Base-by-base conservation (phyloP, 2,329 filamentous ascomycete genomes). In the Monilinia fructicola region DNA sequence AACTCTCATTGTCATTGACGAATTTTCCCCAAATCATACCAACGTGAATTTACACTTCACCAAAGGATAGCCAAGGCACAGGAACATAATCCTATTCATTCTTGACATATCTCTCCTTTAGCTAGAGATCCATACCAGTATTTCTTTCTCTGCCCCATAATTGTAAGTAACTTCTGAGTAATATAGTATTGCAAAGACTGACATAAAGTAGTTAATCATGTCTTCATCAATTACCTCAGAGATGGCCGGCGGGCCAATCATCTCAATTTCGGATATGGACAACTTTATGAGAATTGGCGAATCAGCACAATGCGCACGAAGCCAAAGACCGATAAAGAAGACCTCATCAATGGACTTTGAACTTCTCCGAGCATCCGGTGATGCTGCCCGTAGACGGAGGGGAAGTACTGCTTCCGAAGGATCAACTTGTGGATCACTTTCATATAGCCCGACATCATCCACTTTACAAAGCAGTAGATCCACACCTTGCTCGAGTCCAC, bases 181-280 rank as follows among this genome's bases (percentile, higher is more conserved):
- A 26, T 5, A 38, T 38, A 7, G 1, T 26, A 5, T 26, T 2
- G 23, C 28, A 21, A 56, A 12, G 16, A 64, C 38, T 64, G 48
- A 64, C 16, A 7, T 10, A 28, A 44, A 46, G 1, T 21, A 64
- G 53, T 38, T 35, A 9, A 56, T 38, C 28, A 64, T 61, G 58
- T 23, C 62, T 6, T 64, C 23, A 21, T 50, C 46, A 31, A 59
- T 18, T 23, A 48, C 44, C 18, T n/a, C 26, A 63, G 38, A 38
- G 35, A 55, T 52, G 23, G 28, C 21, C 18, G 65, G 65, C 16
- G 65, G 65, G 12, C 65, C 65, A 10, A 66, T 66, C 7, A 66
- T 66, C 40, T 66, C 65, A 10, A 66, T 64, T 18, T 54, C 65
- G 14, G 65, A 66, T 31, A 66, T 66, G 52, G 65, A 66, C 5